phyloP scores from a whole-genome alignment of 805 yeast species.

The Metschnikowia aberdeeniae region DNA sequence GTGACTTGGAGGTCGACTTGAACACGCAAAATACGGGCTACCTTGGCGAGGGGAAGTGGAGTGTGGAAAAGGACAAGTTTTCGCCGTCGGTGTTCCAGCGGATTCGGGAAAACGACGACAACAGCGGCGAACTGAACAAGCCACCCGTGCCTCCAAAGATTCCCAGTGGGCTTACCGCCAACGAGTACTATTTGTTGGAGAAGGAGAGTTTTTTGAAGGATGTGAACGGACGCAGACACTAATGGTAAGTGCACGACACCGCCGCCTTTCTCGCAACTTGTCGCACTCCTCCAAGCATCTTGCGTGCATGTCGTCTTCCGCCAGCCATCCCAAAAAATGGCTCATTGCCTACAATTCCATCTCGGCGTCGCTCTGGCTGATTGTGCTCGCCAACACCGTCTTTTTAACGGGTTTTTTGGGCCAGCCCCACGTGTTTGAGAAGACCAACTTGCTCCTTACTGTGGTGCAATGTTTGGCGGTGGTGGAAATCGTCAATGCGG shows the following conservation, averaged over 20 bases:
- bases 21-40: constrained; percentile 36
- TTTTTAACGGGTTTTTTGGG: constrained; percentile 42
- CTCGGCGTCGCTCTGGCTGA: constrained; percentile 40
- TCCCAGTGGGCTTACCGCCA: constrained; percentile 39
- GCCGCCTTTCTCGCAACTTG: not conserved
- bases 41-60: constrained; percentile 37
- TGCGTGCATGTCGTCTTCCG: not conserved
- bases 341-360: constrained; percentile 40
- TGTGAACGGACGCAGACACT: constrained; percentile 32
- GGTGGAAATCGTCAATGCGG: constrained; percentile 75
- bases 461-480: constrained; percentile 74
- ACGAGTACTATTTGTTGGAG: constrained; percentile 40
- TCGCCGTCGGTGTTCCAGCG: constrained; percentile 36
- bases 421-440: constrained; percentile 61
- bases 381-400: constrained; percentile 37
- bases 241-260: not conserved
- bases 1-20: constrained; percentile 25
- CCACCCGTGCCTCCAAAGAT: constrained; percentile 44
- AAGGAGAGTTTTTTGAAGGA: constrained; percentile 37
- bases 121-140: constrained; percentile 24
- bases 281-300: not conserved
- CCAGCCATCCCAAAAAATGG: constrained; percentile 30
- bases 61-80: constrained; percentile 18
- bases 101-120: constrained; percentile 18
- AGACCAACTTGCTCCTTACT: constrained; percentile 56